Percentiles rank a stretch among this genome's conserved stretches.
Conservation (phyloP, 2,329 filamentous ascomycete species). For the Epichloe festucae region DNA sequence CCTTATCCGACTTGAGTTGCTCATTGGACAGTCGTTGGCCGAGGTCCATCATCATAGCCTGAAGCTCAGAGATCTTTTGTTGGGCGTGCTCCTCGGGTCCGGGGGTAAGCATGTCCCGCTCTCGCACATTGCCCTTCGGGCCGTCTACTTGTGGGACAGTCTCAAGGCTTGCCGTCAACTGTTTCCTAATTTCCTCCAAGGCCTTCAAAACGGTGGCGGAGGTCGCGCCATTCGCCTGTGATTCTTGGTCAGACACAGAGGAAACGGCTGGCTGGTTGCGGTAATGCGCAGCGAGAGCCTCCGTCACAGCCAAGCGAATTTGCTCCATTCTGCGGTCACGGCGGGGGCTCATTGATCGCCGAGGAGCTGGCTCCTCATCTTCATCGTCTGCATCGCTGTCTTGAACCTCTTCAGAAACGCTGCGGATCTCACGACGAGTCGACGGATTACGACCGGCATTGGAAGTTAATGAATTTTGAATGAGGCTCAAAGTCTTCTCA, state of each 20-base stretch:
- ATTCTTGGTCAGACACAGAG: constrained; percentile 10
- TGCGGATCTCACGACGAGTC: constrained; percentile 47
- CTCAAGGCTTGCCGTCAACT: constrained; percentile 18
- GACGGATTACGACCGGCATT: constrained; percentile 43
- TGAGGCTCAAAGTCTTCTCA: constrained; percentile 62
- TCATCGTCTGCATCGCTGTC: constrained; percentile 94
- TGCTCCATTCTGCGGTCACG: constrained; percentile 72
- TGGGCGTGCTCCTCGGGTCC: constrained; percentile 38
- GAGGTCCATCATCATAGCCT: constrained; percentile 45
- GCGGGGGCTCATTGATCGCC: constrained; percentile 64
- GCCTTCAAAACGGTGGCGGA: constrained; percentile 49
- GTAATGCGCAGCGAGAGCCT: constrained; percentile 54
- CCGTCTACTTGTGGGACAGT: constrained; percentile 20
- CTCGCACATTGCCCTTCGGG: constrained; percentile 37
- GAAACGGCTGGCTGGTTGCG: constrained; percentile 22
- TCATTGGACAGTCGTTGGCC: constrained; percentile 41
- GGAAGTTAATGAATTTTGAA: constrained; percentile 55
- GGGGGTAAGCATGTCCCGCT: constrained; percentile 37
- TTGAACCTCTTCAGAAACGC: constrained; percentile 53
- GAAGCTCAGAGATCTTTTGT: constrained; percentile 43
- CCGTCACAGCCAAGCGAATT: constrained; percentile 59
- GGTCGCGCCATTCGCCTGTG: constrained; percentile 23
- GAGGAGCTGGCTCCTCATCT: constrained; percentile 56
- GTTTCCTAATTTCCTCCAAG: constrained; percentile 48
- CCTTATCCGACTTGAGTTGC: constrained; percentile 35